Base-by-base conservation (phyloP, 495 filamentous ascomycete genomes). In the Pyronema domesticum region DNA sequence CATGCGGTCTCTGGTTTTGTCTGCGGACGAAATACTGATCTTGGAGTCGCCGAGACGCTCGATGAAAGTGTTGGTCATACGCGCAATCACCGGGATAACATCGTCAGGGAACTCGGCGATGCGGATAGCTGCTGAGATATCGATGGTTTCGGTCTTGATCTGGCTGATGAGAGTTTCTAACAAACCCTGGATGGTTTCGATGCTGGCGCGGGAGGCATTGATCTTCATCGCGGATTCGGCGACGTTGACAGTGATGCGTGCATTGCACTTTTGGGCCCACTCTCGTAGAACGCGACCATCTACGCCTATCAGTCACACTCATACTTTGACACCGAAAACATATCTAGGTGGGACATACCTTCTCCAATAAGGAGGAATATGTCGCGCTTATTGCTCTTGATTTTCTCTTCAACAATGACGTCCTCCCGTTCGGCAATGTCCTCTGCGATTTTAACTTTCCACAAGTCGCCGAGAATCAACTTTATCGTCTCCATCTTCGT, bases 301-400 rank as follows among this genome's bases (percentile, higher is more conserved):
- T 65, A 50, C 11, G 55, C 9, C 30, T 36, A 57, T 63, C 46
- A 64, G 56, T n/a, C 30, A 61, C 51, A 34, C 36, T 43, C 35
- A 47, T 56, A 37, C 23, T 36, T n/a, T 6, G 18, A 58, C 42
- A 17, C 40, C 11, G 23, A 15, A 46, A 46, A 8, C 11, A 19
- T 47, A 19, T 11, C 14, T 43, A 35, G 11, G 30, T 10, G 8
- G 8, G 15, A 43, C 44, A 57, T 59, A 65, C 63, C 62, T 56
- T 65, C 54, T 7, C 62, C 54, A 37, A 65, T 48, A 49, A 65
- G 65, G 50, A 65, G 65, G 35, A 62, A 65, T 8, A 65, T 62
- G 42, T 65, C 63, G 18, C 56, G 48, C 17, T 47, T 65, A 8
- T 34, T 54, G n/a, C 45, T 57, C 34, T 37, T n/a, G 7, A 65